Conservation (phyloP, 768 basidiomycete species). For the Trametes cubensis region DNA sequence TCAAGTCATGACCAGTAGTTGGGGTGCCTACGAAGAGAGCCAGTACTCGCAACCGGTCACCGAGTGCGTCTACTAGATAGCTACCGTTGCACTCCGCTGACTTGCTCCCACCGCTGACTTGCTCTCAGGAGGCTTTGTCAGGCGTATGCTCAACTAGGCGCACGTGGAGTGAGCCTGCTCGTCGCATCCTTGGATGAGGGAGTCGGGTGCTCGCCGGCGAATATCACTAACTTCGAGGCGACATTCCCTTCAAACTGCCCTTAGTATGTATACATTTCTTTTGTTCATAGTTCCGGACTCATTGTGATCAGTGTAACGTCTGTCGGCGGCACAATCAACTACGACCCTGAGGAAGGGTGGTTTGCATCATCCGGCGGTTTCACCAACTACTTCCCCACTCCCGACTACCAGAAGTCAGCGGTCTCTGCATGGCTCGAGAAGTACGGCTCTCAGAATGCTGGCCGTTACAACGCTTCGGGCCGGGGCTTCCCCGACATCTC, state of each 20-base stretch:
- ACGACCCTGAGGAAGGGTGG: conserved; percentile 36
- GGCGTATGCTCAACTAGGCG: conserved; percentile 37
- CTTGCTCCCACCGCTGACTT: conserved; percentile 52
- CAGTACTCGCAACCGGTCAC: conserved; percentile 41
- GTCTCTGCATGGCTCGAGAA: conserved; percentile 40
- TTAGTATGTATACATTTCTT: conserved; percentile 33
- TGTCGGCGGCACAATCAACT: conserved; percentile 36
- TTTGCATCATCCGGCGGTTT: conserved; percentile 38
- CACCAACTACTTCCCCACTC: conserved; percentile 35
- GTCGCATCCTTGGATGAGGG: conserved; percentile 42
- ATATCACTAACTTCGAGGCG: conserved; percentile 36
- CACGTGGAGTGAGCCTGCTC: conserved; percentile 37
- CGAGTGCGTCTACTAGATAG: conserved; percentile 46
- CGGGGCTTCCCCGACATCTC: conserved; percentile 51
- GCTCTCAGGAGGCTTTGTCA: conserved; percentile 35
- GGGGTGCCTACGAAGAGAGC: conserved; percentile 40
- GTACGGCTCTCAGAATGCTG: conserved; percentile 31
- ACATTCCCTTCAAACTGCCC: conserved; percentile 40
- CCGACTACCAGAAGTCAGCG: conserved; percentile 41
- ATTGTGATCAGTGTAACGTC: conserved; percentile 40
- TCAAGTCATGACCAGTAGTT: conserved; percentile 37
- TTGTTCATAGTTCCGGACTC: too few species aligned
- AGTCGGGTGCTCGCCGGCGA: conserved; percentile 33
- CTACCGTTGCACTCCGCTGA: conserved; percentile 38
- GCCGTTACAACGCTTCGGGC: conserved; percentile 36